phyloP scores from a whole-genome alignment of 768 basidiomycete genomes.

The Agaricus blazei region DNA sequence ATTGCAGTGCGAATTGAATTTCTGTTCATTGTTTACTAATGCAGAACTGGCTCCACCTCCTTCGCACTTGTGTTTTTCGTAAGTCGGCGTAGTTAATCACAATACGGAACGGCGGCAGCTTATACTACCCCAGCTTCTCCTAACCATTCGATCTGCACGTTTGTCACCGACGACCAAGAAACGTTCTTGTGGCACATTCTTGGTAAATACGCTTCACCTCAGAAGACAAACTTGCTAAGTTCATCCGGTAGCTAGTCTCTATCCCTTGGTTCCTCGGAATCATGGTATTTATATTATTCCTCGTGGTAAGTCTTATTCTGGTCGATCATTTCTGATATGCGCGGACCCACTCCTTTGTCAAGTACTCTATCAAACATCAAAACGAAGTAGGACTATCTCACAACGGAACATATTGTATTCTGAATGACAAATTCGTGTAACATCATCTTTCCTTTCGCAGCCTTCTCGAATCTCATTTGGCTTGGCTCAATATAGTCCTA shows the following conservation, averaged over 20 bases:
- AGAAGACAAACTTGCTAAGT: not conserved
- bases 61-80: too few species aligned
- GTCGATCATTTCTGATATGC: too few species aligned
- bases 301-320: not conserved
- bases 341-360: not conserved
- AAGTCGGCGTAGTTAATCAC: too few species aligned
- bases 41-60: too few species aligned
- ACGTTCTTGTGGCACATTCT: not conserved
- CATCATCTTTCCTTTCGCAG: too few species aligned
- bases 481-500: not conserved
- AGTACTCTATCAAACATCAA: constrained; percentile 4
- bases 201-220: not conserved
- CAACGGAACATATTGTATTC: constrained; percentile 6
- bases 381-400: not conserved
- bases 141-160: too few species aligned
- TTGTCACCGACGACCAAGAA: not conserved
- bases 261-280: constrained; percentile 1
- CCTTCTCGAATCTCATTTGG: not conserved
- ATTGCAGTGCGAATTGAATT: not conserved
- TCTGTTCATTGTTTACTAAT: too few species aligned
- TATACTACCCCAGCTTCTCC: too few species aligned
- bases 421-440: constrained; percentile 1
- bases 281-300: not conserved
- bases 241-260: not conserved
- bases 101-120: too few species aligned